Percentiles rank a stretch among this genome's conserved stretches.
These are phyloP conservation scores for Ascochyta pisi DNA, from an alignment of 2,329 filamentous ascomycete species.

Conservation along the genomic window DNA sequence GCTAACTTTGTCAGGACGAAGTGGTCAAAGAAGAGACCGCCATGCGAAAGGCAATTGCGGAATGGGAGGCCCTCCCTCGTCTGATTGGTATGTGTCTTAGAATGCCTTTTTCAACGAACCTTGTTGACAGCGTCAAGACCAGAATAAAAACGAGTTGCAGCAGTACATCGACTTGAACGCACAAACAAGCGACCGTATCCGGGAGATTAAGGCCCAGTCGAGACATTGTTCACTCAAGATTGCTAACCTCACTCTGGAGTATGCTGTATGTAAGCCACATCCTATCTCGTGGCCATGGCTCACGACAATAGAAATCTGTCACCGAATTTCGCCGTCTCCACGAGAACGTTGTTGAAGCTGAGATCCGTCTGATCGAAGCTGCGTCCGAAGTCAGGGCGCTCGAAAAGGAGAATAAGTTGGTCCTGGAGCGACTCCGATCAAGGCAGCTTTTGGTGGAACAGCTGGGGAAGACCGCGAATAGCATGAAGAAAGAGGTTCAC, in stretches of 20 bases:
- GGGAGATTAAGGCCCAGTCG: slow-evolving; percentile 54
- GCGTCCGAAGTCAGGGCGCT: slow-evolving; percentile 77
- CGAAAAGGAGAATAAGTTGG: slow-evolving; percentile 64
- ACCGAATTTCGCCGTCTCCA: slow-evolving; percentile 68
- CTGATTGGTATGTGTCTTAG: slow-evolving; percentile 67
- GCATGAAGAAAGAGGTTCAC: slow-evolving; percentile 19
- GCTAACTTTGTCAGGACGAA: slow-evolving; percentile 22
- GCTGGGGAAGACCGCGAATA: slow-evolving; percentile 23
- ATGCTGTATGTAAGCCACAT: slow-evolving; percentile 55
- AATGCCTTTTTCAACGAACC: background rate
- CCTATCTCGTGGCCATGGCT: slow-evolving; percentile 6
- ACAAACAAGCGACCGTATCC: slow-evolving; percentile 57
- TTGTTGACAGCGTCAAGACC: slow-evolving; percentile 44
- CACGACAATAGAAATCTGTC: slow-evolving; percentile 61
- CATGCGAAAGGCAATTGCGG: slow-evolving; percentile 70
- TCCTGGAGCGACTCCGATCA: slow-evolving; percentile 45
- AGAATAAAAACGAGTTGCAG: slow-evolving; percentile 56
- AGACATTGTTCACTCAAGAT: slow-evolving; percentile 49
- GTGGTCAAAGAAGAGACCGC: slow-evolving; percentile 69
- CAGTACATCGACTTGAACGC: slow-evolving; percentile 33
- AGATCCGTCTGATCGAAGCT: slow-evolving; percentile 78
- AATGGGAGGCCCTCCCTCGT: slow-evolving; percentile 71
- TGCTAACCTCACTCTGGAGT: slow-evolving; percentile 57
- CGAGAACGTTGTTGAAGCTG: slow-evolving; percentile 70
- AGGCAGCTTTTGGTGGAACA: slow-evolving; percentile 24